A percentile compares a stretch with the other conserved stretches of the same genome.
phyloP scores from a whole-genome alignment of 2,329 filamentous ascomycete species.

The Tolypocladium nubicola region DNA sequence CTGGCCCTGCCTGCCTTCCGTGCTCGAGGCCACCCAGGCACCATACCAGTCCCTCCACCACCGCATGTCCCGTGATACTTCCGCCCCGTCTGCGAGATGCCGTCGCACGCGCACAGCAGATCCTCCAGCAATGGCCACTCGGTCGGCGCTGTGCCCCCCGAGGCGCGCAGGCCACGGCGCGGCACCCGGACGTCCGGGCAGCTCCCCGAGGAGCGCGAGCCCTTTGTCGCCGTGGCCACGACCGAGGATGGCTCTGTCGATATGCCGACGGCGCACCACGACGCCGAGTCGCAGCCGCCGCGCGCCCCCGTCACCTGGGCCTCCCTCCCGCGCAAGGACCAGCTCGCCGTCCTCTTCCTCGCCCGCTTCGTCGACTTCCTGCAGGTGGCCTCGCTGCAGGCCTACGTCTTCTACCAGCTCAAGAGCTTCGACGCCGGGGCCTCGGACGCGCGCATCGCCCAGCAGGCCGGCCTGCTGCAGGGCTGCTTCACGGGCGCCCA shows the following conservation, averaged over 20 bases:
- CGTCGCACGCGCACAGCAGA: background rate
- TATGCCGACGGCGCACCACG: background rate
- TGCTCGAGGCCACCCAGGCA: background rate
- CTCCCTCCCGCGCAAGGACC: conserved; percentile 64
- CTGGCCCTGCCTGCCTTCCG: background rate
- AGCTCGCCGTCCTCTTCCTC: conserved; percentile 67
- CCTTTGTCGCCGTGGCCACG: background rate
- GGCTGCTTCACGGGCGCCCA: conserved; percentile 75
- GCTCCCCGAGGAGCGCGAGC: background rate
- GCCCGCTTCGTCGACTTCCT: conserved; percentile 74
- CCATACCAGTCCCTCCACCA: background rate
- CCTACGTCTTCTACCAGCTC: conserved; percentile 86
- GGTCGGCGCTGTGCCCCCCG: background rate
- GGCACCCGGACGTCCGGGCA: background rate
- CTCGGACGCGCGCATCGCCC: conserved; percentile 55
- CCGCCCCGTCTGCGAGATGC: background rate
- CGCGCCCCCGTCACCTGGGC: conserved; percentile 37
- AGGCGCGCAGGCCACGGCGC: background rate
- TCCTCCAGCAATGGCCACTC: background rate
- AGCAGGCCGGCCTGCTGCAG: conserved; percentile 67
- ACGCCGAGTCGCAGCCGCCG: background rate
- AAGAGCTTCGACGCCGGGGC: conserved; percentile 55
- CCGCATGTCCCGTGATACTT: background rate
- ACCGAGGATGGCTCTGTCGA: background rate
- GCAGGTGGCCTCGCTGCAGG: conserved; percentile 63